Evolutionary conservation across 2,329 filamentous ascomycete genomes (phyloP), one percentile per base, ranked within the genome.

Genomic region (Penicillium sp.): DNA sequence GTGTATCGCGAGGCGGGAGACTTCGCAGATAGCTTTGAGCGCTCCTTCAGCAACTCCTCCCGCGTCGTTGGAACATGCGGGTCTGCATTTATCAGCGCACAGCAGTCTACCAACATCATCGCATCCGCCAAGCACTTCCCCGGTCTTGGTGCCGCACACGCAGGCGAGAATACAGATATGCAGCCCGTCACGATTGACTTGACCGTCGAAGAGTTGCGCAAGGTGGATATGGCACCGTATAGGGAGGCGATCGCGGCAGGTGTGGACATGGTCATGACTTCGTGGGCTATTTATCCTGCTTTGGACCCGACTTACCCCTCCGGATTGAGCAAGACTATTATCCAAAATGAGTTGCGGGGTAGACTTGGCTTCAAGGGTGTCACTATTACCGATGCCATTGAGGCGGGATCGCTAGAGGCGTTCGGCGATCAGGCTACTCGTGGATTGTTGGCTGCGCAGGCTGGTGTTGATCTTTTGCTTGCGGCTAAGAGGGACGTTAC

Each of bases 111-210:
- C 0, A 60, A 63, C 1, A 48, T 69, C 17, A 43, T 68, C 40
- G 61, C 69, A 4, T 62, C 65, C 1, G 67, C 63, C 1, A 72
- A 72, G 50, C 69, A 72, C 41, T 72, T 69, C 43, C 69, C 69
- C 1, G 69, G 69, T 4, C 54, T 72, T 9, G 69, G 69, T 4
- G 59, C 60, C 12, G 68, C 67, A 3, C 26, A 48, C 1, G 52
- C 60, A 14, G 42, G 53, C 17, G 54, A 63, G 26, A 70, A 72
- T 35, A 72, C 69, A 0, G 69, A 72, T 41, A 45, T 59, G 12
- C 30, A 47, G 14, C 66, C 68, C 4, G 69, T 72, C 17, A 69
- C 61, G 0, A 60, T 72, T 17, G 50, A 67, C 47, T 33, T 63
- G 5, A 57, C 61, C 2, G 31, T 66, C 8, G 43, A 62, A 1